Evolutionary conservation across 371 early-diverging fungal genomes (phyloP).

Genomic region (Actinomucor elegans): DNA sequence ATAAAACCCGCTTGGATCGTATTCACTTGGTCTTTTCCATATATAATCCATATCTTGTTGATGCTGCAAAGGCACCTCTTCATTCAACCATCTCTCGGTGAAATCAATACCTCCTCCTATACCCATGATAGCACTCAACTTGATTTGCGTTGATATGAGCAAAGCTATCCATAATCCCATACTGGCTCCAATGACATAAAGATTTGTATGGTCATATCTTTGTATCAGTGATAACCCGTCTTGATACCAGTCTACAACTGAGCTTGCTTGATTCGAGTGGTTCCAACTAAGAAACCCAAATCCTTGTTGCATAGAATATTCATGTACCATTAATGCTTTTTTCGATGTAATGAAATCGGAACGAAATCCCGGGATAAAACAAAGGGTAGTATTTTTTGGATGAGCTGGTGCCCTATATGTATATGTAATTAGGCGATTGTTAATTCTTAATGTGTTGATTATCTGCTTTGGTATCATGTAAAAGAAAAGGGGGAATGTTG

Average conservation of each 20-base stretch:
- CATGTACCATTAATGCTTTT: constrained; percentile 27
- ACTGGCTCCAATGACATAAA: constrained; percentile 34
- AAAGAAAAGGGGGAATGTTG: too few relatives aligned
- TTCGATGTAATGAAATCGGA: constrained; percentile 32
- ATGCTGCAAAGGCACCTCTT: constrained; percentile 26
- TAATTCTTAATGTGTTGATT: neutral
- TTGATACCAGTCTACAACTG: constrained; percentile 28
- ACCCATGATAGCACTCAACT: constrained; percentile 28
- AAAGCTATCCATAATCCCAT: constrained; percentile 46
- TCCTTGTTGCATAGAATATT: constrained; percentile 10
- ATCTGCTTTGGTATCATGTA: constrained; percentile 6
- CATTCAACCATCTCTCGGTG: constrained; percentile 36
- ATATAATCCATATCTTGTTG: constrained; percentile 7
- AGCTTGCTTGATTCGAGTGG: constrained; percentile 16
- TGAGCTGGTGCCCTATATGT: neutral
- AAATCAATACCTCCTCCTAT: constrained; percentile 41
- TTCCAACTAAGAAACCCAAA: constrained; percentile 40
- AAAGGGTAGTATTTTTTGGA: constrained; percentile 20
- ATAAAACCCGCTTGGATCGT: constrained; percentile 36
- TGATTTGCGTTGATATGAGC: constrained; percentile 10
- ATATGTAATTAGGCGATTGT: neutral
- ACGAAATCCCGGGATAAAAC: constrained; percentile 46
- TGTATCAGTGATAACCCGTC: constrained; percentile 19
- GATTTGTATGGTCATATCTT: neutral
- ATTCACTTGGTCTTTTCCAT: constrained; percentile 37